Evolutionary conservation across 2,329 filamentous ascomycete species (phyloP), one percentile per base, ranked within the genome.

Genomic region (Chrysoporthe deuterocubensis): DNA sequence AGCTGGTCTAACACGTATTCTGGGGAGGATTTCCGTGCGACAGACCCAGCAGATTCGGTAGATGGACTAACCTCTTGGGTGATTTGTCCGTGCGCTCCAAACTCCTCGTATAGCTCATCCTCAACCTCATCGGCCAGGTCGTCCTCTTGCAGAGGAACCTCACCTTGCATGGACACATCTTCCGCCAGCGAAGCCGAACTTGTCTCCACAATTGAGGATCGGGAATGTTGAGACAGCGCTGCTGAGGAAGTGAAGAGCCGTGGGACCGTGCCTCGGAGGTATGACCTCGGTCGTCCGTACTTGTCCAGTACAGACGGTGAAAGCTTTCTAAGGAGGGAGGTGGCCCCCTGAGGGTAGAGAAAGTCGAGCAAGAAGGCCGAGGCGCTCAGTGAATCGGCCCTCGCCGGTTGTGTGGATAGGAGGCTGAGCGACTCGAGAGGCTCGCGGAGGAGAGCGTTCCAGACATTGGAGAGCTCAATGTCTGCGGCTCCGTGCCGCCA

Each of bases 331-430:
- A 85, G 72, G 5, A 84, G 76, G 16, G 80, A 76, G 14, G 81
- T 67, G 13, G 83, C 79, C 11, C 80, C 81, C 44, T 73, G 80
- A 5, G 85, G 85, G 64, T 87, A 87, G 9, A 88, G 75, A 65
- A 88, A 88, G 74, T 88, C 86, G 74, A 88, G 81, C 60, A 85
- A 76, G 65, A 86, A 83, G 9, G 80, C 73, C 4, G 85, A 86
- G 40, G 84, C 81, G 50, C 77, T 76, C 66, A 85, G 72, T 2
- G 75, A 74, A 70, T 76, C 71, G 59, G 11, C 71, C 71, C 56
- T 74, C 73, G 66, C 74, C 32, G 52, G 65, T 64, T 71, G 62
- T 71, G 67, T 61, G 72, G 72, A 50, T 70, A 71, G 48, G 76
- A 73, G 58, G 67, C 74, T 73, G 61, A 70, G 67, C 40, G 72